Evolutionary conservation across 441 rosid species (phyloP), one percentile per base, ranked within the genome.

Genomic region (Gossypium trilobum): DNA sequence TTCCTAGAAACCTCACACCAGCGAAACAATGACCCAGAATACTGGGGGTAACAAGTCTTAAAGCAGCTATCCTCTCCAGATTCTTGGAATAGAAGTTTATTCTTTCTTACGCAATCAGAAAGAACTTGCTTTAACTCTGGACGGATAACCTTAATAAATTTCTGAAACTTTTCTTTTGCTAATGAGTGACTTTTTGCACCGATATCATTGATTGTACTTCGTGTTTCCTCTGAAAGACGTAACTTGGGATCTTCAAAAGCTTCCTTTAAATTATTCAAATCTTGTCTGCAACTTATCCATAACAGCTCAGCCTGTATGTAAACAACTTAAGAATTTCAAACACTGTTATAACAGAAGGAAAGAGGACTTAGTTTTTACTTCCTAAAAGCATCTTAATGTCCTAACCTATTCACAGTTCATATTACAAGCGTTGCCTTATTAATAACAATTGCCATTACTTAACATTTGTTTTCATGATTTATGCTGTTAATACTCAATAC

Each of bases 81-180:
- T 44, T 73, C 76, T 17, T 64, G 78, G 22, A 78, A 77, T 54
- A 79, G 73, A 69, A 81, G 77, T 73, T 66, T 83, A 67, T 83
- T 82, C 76, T 80, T 85, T 79, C 86, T 85, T 59, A 85, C 73
- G 75, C 97, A 92, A 64, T 83, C 87, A 46, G 82, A 78, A 66
- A 95, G 83, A 46, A 76, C 77, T 77, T 72, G 83, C 76, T 78
- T 84, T 31, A 83, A 77, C 44, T 81, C 78, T 42, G 87, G 86
- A 76, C 82, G 85, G 46, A 76, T 77, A 57, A 73, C 16, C 65
- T 75, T 75, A 59, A 82, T 61, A 51, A 86, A 79, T 46, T 85
- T 82, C 82, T 73, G 83, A 72, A 82, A 51, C 8, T 78, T 80
- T 72, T 82, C 85, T 58, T 77, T 79, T 10, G 74, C 72, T 62